phyloP scores from a whole-genome alignment of 1,284 basidiomycete genomes.

The Ustilago hordei region DNA sequence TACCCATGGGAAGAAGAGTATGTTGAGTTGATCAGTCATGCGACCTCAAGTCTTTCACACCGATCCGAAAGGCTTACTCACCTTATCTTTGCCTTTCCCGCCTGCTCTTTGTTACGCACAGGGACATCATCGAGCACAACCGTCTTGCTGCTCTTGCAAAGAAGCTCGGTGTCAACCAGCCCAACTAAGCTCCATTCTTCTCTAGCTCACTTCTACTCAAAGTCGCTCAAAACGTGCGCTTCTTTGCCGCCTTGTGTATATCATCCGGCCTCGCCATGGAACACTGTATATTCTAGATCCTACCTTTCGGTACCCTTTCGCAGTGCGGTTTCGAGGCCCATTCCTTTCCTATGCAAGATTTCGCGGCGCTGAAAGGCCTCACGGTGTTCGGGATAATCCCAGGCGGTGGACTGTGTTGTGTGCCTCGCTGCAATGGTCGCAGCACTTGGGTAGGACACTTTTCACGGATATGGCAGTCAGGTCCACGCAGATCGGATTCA shows the following conservation, averaged over 20 bases:
- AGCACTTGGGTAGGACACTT: neutral
- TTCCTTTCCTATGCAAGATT: neutral
- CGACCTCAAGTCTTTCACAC: neutral
- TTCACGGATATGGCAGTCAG: neutral
- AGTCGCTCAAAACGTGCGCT: conserved; percentile 6
- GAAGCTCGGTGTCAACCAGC: conserved; percentile 54
- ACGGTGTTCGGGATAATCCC: neutral
- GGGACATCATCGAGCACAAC: conserved; percentile 68
- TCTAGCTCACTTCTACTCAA: neutral
- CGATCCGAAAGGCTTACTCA: neutral
- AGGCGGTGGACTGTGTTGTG: neutral
- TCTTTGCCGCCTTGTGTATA: conserved; percentile 24
- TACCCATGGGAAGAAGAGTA: conserved; percentile 67
- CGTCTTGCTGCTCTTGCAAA: conserved; percentile 67
- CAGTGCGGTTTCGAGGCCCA: neutral
- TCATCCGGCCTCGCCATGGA: conserved; percentile 34
- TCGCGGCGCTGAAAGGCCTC: neutral
- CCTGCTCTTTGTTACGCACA: neutral
- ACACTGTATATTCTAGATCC: conserved; percentile 28
- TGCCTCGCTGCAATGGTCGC: neutral
- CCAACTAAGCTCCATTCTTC: conserved; percentile 17
- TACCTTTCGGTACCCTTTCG: neutral
- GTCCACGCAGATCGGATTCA: neutral
- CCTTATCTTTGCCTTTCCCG: neutral
- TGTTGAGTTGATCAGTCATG: neutral